Conservation (phyloP, 352 stramenopile genomes). For the Phytophthora cactorum region DNA sequence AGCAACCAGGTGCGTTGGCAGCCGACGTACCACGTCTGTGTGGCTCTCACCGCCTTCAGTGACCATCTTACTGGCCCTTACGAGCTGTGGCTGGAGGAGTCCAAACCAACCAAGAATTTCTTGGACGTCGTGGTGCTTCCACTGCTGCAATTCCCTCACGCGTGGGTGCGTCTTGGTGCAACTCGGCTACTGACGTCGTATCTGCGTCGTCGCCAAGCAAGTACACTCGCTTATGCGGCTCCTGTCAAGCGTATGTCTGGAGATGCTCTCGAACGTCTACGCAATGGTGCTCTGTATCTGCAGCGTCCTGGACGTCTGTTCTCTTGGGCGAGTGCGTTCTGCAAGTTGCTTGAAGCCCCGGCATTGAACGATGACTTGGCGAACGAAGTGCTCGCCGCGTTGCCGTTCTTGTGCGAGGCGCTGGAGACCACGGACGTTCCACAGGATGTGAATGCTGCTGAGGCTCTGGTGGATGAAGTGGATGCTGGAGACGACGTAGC, state of each 20-base stretch:
- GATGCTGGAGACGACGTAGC: conserved; percentile 14
- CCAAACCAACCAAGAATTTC: conserved; percentile 36
- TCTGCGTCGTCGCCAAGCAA: conserved; percentile 50
- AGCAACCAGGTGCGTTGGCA: conserved; percentile 64
- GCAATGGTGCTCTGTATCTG: conserved; percentile 55
- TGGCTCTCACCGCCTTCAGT: conserved; percentile 70
- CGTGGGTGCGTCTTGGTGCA: conserved; percentile 69
- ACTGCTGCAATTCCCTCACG: conserved; percentile 80
- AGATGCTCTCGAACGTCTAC: conserved; percentile 29
- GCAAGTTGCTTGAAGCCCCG: conserved; percentile 75
- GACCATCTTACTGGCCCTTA: conserved; percentile 62
- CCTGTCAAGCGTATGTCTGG: conserved; percentile 37
- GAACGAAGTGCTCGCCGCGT: conserved; percentile 57
- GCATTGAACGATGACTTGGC: conserved; percentile 58
- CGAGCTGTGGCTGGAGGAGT: conserved; percentile 64
- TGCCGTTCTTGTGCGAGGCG: conserved; percentile 71
- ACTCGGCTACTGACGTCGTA: conserved; percentile 73
- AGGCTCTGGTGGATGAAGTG: conserved; percentile 28
- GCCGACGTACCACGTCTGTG: conserved; percentile 65
- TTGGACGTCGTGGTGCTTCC: conserved; percentile 58
- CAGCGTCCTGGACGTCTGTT: conserved; percentile 67
- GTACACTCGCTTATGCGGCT: conserved; percentile 49
- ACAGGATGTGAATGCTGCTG: conserved; percentile 59
- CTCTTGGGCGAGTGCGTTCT: conserved; percentile 55
- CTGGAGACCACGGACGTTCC: conserved; percentile 64